phyloP scores from a whole-genome alignment of 148 eudicot species.

The Chenopodium quinoa region DNA sequence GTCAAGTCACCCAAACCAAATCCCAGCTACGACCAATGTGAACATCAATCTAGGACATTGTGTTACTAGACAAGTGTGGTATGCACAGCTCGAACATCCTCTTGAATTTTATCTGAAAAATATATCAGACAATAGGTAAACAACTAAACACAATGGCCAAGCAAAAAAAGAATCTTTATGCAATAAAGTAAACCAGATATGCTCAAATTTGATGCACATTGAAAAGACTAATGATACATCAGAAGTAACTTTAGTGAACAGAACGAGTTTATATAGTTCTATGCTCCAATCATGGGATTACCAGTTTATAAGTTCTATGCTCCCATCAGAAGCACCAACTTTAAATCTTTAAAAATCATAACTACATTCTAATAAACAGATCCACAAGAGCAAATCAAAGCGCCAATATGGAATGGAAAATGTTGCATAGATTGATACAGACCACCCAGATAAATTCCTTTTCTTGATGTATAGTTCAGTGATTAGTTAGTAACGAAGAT shows the following conservation, averaged over 20 bases:
- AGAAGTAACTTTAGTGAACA: neutral
- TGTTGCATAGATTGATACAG: neutral
- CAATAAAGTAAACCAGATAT: neutral
- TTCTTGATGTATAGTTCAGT: neutral
- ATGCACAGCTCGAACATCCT: constrained; percentile 24
- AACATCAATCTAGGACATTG: constrained; percentile 3
- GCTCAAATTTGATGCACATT: neutral
- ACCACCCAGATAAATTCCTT: neutral
- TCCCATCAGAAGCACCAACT: neutral
- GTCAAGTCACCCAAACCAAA: constrained; percentile 1
- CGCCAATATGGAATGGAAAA: neutral
- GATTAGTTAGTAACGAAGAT: neutral
- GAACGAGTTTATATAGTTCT: neutral
- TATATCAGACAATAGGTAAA: neutral
- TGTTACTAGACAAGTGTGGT: constrained; percentile 19
- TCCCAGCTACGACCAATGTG: neutral
- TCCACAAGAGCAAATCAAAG: neutral
- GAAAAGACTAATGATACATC: too few species aligned
- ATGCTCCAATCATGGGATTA: neutral
- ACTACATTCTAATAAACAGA: neutral
- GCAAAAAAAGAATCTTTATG: neutral
- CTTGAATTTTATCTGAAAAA: constrained; percentile 5
- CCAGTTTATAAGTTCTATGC: neutral
- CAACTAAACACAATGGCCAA: neutral
- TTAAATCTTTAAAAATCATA: neutral